phyloP scores from a whole-genome alignment of 2,329 filamentous ascomycete genomes.

The Exophiala lecanii-corni region DNA sequence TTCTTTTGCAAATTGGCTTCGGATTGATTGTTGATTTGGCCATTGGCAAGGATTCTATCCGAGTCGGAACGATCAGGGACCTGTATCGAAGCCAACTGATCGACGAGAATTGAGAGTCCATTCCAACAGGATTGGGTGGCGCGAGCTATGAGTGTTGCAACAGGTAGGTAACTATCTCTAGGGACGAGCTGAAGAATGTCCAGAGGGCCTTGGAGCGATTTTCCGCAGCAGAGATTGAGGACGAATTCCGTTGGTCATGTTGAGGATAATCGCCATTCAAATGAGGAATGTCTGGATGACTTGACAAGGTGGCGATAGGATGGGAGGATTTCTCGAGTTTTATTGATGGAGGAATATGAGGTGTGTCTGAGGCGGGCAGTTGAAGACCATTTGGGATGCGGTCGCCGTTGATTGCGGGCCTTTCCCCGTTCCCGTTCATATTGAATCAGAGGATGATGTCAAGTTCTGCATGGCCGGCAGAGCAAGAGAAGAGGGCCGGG shows the following conservation, averaged over 20 bases:
- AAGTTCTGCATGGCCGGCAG: slow-evolving; percentile 23
- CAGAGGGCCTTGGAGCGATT: slow-evolving; percentile 1
- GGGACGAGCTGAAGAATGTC: slow-evolving; percentile 22
- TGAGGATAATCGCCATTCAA: background rate
- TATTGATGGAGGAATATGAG: background rate
- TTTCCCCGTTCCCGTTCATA: slow-evolving; percentile 26
- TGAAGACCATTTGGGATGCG: slow-evolving; percentile 20
- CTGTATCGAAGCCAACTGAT: slow-evolving; percentile 65
- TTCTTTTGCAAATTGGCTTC: slow-evolving; percentile 72
- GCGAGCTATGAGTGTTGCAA: slow-evolving; percentile 70
- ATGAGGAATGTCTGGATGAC: background rate
- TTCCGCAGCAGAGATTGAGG: background rate
- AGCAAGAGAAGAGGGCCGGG: slow-evolving; percentile 1
- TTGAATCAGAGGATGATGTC: slow-evolving; percentile 19
- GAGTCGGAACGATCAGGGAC: slow-evolving; percentile 45
- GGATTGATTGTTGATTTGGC: slow-evolving; percentile 33
- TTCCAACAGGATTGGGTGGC: slow-evolving; percentile 81
- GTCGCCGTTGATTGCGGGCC: slow-evolving; percentile 20
- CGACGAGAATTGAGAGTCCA: slow-evolving; percentile 65
- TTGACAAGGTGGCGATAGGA: background rate
- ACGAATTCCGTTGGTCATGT: background rate
- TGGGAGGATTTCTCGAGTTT: background rate
- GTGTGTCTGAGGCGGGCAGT: slow-evolving; percentile 3
- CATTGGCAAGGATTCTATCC: slow-evolving; percentile 11
- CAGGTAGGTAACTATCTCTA: slow-evolving; percentile 50